Base-by-base conservation (phyloP, 2,329 filamentous ascomycete species). In the Penicillium sp. region DNA sequence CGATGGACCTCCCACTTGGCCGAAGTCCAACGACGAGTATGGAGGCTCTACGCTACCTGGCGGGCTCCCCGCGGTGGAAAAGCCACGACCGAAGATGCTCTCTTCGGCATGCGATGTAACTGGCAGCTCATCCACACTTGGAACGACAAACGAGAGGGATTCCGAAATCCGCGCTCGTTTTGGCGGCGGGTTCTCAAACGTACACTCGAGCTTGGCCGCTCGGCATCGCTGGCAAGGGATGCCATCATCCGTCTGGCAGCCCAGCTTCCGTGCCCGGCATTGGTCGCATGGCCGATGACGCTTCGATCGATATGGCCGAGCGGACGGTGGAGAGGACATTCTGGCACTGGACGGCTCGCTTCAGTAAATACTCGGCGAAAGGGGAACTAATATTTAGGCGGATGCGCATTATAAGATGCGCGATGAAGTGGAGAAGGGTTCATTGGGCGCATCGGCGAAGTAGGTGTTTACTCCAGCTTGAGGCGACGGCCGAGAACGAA, bases 201-300 rank as follows among this genome's bases (percentile, higher is more conserved):
- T 72, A 57, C 70, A 70, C 25, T 68, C 61, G 25, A 69, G 53
- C 48, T 67, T 60, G 38, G 68, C 64, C 55, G 70, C 61, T 52
- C 68, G 65, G 61, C 70, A 70, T 54, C 71, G 65, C 30, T 69
- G 61, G 55, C 72, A 73, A 16, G 70, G 60, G 42, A 66, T 59
- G 49, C 65, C 69, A 43, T 58, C 58, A 8, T 65, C 65, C 6
- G 66, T 71, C 46, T 72, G 68, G 49, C 73, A 75, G 19, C 69
- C 71, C 4, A 73, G 63, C 58, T 75, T 75, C 38, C 73, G 66
- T 33, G 67, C 65, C 11, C 73, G 71, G 64, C 73, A 74, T 65
- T 72, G 68, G 62, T 74, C 72, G 52, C 73, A 75, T 16, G 73
- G 73, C 42, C 72, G 68, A 55, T 73, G 70, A n/a, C 71, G 65